Base-by-base conservation (phyloP, 495 filamentous ascomycete species). In the Hyaloscypha hepaticicola region DNA sequence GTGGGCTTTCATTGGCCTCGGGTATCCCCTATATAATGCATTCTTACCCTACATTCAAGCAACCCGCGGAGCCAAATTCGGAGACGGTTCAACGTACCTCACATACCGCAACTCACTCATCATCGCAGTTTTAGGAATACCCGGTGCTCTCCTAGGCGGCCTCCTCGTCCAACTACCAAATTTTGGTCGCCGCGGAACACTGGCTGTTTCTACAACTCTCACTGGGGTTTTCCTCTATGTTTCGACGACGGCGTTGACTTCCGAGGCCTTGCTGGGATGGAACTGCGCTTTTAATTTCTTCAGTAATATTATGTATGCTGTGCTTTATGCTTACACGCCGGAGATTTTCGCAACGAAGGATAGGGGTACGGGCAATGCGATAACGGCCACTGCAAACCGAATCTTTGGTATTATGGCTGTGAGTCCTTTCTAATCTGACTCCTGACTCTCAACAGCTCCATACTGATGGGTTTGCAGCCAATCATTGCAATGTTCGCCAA, bases 281-380 rank as follows among this genome's bases (percentile, higher is more conserved):
- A 92, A 92, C 71, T 93, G 89, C 70, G 88, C 87, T 0, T 92
- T 85, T 70, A 89, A 81, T 49, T 88, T 95, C 76, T 83, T 82
- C 64, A 84, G 80, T 58, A 92, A 88, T 64, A 77, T 92, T 52
- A 90, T 93, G 86, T 93, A 92, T 61, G 89, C 89, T 2, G 90
- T 94, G 21, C 78, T 94, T 0, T 94, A 94, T 69, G 83, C 86
- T 0, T 95, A 90, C 71, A 94, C 91, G 0, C 90, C 91, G 0
- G 91, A 94, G 72, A 83, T 94, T 38, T 94, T 94, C 68, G 83
- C 88, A 1, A 91, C 90, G 0, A 89, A 90, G 70, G 83, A 93
- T 72, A 78, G 90, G 8, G 91, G 90, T 0, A 93, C 91, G 0
- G 91, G 90, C 0, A 95, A 91, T 74, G 91, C 90, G 1, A 70